Evolutionary conservation across 805 yeast species (phyloP).

Genomic region (Pachysolen tannophilus): DNA sequence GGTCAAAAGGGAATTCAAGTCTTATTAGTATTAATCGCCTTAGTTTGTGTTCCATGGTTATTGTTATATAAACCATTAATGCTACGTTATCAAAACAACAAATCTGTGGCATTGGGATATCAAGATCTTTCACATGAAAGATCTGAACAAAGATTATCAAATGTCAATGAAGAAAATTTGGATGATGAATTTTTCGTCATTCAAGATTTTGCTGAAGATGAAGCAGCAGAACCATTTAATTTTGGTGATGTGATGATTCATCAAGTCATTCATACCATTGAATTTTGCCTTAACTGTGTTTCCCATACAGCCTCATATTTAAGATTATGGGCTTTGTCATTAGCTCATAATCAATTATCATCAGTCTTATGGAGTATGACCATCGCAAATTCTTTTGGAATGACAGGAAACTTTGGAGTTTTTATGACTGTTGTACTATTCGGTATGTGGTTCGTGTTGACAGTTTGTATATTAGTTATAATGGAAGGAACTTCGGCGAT

Average conservation of each 20-base stretch:
- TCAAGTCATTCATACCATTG: constrained; percentile 96
- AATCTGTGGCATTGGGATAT: constrained; percentile 40
- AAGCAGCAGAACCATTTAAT: constrained; percentile 48
- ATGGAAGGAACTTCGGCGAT: constrained; percentile 99
- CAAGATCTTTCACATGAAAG: constrained; percentile 28
- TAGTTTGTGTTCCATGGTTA: constrained; percentile 89
- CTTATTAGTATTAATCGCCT: constrained; percentile 63
- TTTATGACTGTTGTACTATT: constrained; percentile 71
- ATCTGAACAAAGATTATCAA: constrained; percentile 3
- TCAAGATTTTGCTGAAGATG: constrained; percentile 47
- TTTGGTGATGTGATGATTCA: constrained; percentile 95
- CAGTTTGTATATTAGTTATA: constrained; percentile 82
- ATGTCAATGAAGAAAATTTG: constrained; percentile 17
- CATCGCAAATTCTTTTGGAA: constrained; percentile 65
- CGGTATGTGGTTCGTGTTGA: constrained; percentile 90
- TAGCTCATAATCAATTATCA: constrained; percentile 95
- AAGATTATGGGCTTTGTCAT: constrained; percentile 94
- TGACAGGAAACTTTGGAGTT: constrained; percentile 60
- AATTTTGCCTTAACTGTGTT: constrained; percentile 93
- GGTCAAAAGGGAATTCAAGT: constrained; percentile 79
- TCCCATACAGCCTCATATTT: constrained; percentile 98
- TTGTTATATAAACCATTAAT: constrained; percentile 77
- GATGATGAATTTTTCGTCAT: constrained; percentile 20
- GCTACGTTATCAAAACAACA: constrained; percentile 48
- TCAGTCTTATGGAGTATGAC: constrained; percentile 98